phyloP scores from a whole-genome alignment of 2,329 filamentous ascomycete species.

The Nemania sp. region DNA sequence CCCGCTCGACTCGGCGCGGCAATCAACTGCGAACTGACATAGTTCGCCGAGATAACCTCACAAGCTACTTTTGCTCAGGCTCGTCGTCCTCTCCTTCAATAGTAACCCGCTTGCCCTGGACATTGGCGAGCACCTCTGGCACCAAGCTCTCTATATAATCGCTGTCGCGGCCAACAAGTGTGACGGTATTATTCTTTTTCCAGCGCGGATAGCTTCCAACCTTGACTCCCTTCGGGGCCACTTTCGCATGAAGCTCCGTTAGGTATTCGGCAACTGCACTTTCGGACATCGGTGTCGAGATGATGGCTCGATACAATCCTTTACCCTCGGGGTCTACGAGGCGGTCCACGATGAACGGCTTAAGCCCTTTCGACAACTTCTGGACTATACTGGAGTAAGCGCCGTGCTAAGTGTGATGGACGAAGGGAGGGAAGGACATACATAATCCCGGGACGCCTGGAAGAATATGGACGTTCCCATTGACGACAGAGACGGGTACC shows the following conservation, averaged over 20 bases:
- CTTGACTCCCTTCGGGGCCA: conserved; percentile 83
- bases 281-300: conserved; percentile 89
- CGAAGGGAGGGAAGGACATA: conserved; percentile 50
- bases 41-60: neutral
- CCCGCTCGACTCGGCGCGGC: no score
- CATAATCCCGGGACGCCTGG: conserved; percentile 89
- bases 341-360: conserved; percentile 75
- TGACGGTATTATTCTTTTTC: conserved; percentile 91
- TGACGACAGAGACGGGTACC: conserved; percentile 90
- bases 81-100: conserved; percentile 79
- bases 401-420: neutral
- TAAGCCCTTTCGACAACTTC: conserved; percentile 80
- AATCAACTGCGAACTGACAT: neutral
- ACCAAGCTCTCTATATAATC: conserved; percentile 83
- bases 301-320: conserved; percentile 80
- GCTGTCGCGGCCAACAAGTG: conserved; percentile 81
- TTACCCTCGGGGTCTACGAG: conserved; percentile 84
- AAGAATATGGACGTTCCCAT: conserved; percentile 92
- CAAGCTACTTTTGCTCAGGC: conserved; percentile 27
- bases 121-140: conserved; percentile 79
- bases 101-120: conserved; percentile 76
- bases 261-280: conserved; percentile 86
- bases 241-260: conserved; percentile 79
- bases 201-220: conserved; percentile 95
- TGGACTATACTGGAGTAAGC: conserved; percentile 64